Conservation (phyloP, 257 asterid genomes). For the Solanum etuberosum region DNA sequence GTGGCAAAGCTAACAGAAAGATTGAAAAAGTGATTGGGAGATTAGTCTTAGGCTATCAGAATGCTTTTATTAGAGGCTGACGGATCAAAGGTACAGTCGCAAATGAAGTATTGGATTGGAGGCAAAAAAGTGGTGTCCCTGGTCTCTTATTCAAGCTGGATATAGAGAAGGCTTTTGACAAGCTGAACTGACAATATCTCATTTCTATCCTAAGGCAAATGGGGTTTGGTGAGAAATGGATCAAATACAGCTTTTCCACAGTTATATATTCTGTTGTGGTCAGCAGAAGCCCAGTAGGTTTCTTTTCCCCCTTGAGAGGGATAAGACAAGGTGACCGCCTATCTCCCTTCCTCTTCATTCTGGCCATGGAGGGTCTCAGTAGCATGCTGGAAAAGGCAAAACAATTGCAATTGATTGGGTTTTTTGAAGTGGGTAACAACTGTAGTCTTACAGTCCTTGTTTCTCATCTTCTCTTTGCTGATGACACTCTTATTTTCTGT, state of each 20-base stretch:
- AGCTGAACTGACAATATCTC: neutral
- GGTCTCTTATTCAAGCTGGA: neutral
- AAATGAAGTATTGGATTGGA: neutral
- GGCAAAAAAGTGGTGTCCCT: neutral
- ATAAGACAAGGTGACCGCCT: neutral
- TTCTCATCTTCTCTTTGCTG: too few relatives aligned
- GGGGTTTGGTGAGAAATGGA: neutral
- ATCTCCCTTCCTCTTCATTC: neutral
- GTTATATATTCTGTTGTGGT: neutral
- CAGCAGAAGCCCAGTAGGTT: neutral
- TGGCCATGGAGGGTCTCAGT: neutral
- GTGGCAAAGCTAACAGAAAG: neutral
- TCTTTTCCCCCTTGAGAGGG: neutral
- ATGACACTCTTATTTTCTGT: too few relatives aligned
- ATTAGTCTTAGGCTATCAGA: neutral
- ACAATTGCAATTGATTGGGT: neutral
- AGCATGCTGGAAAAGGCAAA: neutral
- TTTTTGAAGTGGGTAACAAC: too few relatives aligned
- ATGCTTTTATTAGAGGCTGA: neutral
- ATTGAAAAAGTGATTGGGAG: neutral
- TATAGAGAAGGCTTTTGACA: neutral
- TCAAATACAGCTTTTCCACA: neutral
- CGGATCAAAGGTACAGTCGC: neutral
- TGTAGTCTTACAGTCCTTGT: too few relatives aligned
- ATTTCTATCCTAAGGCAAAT: neutral